Percentiles rank a stretch among this genome's conserved stretches.
Conservation (phyloP, 768 basidiomycete species). For the Daedaleopsis nitida region DNA sequence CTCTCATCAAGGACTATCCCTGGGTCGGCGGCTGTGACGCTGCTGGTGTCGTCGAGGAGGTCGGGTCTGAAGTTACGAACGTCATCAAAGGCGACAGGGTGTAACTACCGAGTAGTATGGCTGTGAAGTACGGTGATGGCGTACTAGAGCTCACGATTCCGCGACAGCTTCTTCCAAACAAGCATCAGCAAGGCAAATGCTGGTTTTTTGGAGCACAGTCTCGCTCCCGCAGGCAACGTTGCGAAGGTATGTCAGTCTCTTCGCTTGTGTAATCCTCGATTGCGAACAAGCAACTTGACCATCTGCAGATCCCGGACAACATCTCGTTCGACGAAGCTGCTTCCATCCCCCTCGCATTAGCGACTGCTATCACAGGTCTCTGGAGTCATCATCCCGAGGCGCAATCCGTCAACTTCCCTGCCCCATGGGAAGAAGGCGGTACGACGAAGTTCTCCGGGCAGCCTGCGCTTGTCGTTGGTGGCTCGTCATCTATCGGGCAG, state of each 20-base stretch:
- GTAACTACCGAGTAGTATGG: no score
- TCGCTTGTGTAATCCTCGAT: slow-evolving; percentile 24
- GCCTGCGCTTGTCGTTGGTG: slow-evolving; percentile 24
- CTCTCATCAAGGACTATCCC: slow-evolving; percentile 29
- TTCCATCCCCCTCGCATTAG: slow-evolving; percentile 5
- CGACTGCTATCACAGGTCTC: slow-evolving; percentile 19
- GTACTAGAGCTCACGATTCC: no score
- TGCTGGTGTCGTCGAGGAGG: background rate
- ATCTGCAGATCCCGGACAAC: slow-evolving; percentile 15
- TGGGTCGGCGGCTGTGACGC: background rate
- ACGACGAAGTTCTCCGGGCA: slow-evolving; percentile 18
- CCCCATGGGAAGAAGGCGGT: slow-evolving; percentile 22
- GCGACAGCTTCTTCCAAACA: slow-evolving; percentile 9
- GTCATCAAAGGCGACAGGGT: slow-evolving; percentile 43
- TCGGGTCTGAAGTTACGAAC: background rate
- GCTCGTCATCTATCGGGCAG: slow-evolving; percentile 25
- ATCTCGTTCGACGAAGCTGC: slow-evolving; percentile 16
- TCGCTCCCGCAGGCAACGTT: slow-evolving; percentile 20
- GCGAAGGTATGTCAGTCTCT: slow-evolving; percentile 28
- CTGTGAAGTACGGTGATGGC: no score
- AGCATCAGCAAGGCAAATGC: slow-evolving; percentile 2
- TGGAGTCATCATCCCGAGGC: slow-evolving; percentile 24
- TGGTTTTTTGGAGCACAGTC: slow-evolving; percentile 25
- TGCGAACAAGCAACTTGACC: no score
- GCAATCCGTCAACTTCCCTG: slow-evolving; percentile 4